Base-by-base conservation (phyloP, 1,284 basidiomycete species). In the Ganoderma leucocontextum region DNA sequence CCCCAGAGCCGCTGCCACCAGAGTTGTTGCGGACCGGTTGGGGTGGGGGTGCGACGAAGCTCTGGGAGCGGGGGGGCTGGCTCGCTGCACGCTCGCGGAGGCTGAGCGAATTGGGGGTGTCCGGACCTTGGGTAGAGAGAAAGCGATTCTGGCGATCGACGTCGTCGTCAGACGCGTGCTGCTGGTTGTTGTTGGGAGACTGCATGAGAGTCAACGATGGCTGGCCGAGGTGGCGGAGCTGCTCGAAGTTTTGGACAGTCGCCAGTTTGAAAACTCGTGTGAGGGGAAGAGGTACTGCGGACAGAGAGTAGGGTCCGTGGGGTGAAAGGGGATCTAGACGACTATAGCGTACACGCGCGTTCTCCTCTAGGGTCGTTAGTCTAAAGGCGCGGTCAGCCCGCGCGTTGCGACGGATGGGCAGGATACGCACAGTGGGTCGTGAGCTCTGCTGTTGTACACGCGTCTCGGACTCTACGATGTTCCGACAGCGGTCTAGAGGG, bases 1-100 rank as follows among this genome's bases (percentile, higher is more conserved):
- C 71, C 81, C 87, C 87, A n/a, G 83, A 76, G 60, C 82, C 82
- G 62, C 66, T 65, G 35, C 71, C 69, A 67, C 83, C 82, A 57
- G 88, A 78, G 72, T 81, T 84, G 66, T 85, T 83, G 49, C 86
- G 85, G 68, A 85, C 79, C 74, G 85, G 81, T 64, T 84, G 86
- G n/a, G 83, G 86, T 22, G 87, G 87, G 25, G 83, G 88, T n/a
- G 87, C 87, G 17, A 87, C 75, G 72, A 85, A 87, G 67, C 75
- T 78, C 70, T 85, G 82, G 4, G 83, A 80, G 68, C 85, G 85
- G 4, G 90, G 90, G 19, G 91, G 91, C 75, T 92, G 90, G 77
- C 88, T 89, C 1, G 90, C 86, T 47, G 90, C 90, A 68, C 91
- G 82, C 77, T 90, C 87, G 65, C 86, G 82, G 36, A 80, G 68